Evolutionary conservation across 768 basidiomycete genomes (phyloP).

Genomic region (Lactarius sanguifluus): DNA sequence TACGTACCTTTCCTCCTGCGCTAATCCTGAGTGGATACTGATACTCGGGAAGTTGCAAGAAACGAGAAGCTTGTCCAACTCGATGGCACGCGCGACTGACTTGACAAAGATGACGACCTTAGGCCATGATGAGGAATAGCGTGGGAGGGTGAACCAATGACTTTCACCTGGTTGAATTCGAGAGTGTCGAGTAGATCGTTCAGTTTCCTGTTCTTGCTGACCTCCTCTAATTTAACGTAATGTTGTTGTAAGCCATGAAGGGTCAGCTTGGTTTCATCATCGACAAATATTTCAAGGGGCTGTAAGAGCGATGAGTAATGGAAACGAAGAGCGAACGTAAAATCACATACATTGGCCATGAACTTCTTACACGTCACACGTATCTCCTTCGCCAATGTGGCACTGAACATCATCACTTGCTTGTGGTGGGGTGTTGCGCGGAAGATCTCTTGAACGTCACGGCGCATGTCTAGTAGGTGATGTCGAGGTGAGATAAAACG

Average conservation of each 20-base stretch:
- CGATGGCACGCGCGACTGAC: slow-evolving; percentile 94
- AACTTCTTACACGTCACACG: slow-evolving; percentile 99
- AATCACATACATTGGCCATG: slow-evolving; percentile 87
- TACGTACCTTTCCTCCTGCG: slow-evolving; percentile 92
- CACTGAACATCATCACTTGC: slow-evolving; percentile 99
- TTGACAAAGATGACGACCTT: slow-evolving; percentile 99
- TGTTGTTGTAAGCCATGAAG: slow-evolving; percentile 98
- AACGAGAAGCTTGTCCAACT: slow-evolving; percentile 92
- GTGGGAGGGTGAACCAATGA: neutral
- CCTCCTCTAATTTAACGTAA: slow-evolving; percentile 95
- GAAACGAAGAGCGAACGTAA: neutral
- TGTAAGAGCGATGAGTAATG: slow-evolving; percentile 36
- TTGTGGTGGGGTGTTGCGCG: slow-evolving; percentile 98
- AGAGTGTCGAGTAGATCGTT: slow-evolving; percentile 94
- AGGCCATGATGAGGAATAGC: neutral
- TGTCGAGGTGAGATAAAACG: slow-evolving; percentile 62
- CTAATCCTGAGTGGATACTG: slow-evolving; percentile 91
- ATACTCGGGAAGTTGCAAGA: slow-evolving; percentile 99
- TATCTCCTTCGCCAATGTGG: slow-evolving; percentile 96
- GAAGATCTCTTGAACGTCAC: slow-evolving; percentile 99
- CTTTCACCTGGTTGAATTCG: slow-evolving; percentile 93
- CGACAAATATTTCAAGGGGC: slow-evolving; percentile 99
- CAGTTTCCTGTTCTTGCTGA: slow-evolving; percentile 92
- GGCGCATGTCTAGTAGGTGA: slow-evolving; percentile 97
- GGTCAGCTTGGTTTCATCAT: slow-evolving; percentile 98